These are phyloP conservation scores for Parastagonospora avenae DNA, from an alignment of 2,329 filamentous ascomycete species.

Conservation along the genomic window DNA sequence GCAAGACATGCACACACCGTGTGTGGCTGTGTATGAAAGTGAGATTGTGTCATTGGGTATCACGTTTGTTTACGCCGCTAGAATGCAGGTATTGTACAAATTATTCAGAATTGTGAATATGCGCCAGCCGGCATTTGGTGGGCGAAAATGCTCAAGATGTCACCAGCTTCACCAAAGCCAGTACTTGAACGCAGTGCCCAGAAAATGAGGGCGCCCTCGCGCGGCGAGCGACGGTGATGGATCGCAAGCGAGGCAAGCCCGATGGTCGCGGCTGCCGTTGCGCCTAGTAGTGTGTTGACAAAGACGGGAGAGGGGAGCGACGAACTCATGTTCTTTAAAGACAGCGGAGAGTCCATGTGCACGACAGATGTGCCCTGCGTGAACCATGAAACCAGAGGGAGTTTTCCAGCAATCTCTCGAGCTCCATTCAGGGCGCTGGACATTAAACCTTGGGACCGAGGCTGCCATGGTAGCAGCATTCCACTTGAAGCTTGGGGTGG, in stretches of 20 bases:
- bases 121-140: slow-evolving; percentile 25
- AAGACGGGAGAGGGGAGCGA: slow-evolving; percentile 36
- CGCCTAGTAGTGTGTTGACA: slow-evolving; percentile 28
- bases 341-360: slow-evolving; percentile 7
- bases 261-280: slow-evolving; percentile 26
- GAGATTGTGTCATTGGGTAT: background rate
- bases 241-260: slow-evolving; percentile 37
- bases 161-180: slow-evolving; percentile 38
- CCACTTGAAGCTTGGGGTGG: slow-evolving; percentile 2
- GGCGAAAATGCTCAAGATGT: slow-evolving; percentile 36
- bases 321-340: slow-evolving; percentile 19
- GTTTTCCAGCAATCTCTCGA: slow-evolving; percentile 27
- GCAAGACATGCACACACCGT: too few relatives aligned
- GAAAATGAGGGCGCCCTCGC: slow-evolving; percentile 42
- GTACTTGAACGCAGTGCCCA: slow-evolving; percentile 34
- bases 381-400: slow-evolving; percentile 30
- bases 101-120: slow-evolving; percentile 18
- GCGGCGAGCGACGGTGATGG: slow-evolving; percentile 39
- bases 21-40: background rate
- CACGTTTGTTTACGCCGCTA: slow-evolving; percentile 9
- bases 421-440: slow-evolving; percentile 15
- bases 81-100: slow-evolving; percentile 12
- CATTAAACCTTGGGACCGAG: slow-evolving; percentile 13
- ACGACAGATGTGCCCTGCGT: slow-evolving; percentile 12
- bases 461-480: slow-evolving; percentile 31